Base-by-base conservation (phyloP, 2,329 filamentous ascomycete genomes). In the Curvularia sp. region DNA sequence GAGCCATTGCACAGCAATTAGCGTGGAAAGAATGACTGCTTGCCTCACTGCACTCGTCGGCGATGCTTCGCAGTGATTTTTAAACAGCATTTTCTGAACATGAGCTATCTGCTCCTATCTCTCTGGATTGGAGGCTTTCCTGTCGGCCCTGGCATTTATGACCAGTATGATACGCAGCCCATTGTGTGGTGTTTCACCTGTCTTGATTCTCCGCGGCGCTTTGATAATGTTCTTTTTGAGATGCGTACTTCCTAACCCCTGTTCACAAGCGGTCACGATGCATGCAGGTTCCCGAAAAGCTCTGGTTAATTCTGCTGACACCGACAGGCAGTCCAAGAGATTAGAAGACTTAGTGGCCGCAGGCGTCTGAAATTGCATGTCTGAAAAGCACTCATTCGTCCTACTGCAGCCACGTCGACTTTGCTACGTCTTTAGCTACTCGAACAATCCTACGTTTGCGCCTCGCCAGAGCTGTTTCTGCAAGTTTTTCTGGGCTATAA, bases 401-500 rank as follows among this genome's bases (percentile, higher is more conserved):
- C 18, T 36, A 42, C 27, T 36, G 5, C 34, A 49, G 53, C 56
- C 61, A 60, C 59, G 56, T 58, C 55, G 53, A 49, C 43, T 53
- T 30, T 47, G n/a, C 42, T 23, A 53, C n/a, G 34, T 36, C 23
- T 19, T 27, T 43, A 53, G 19, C 57, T 32, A 55, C 18, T 27
- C 27, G 38, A 21, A 30, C 32, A 39, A 27, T 18, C 39, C 30
- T 28, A 25, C 47, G 28, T 21, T 32, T 42, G 21, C 53, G 19
- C 19, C 21, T 32, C 42, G 30, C 28, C 25, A 5, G 34, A 12
- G 38, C 49, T 41, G 47, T 43, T 48, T 39, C n/a, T n/a, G 23
- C 21, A 45, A 45, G 50, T 52, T 58, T 38, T 25, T 59, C 60
- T 57, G 18, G 54, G 46, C 48, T 69, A 67, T 70, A 68, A 66